A percentile compares a stretch with the other conserved stretches of the same genome.
Evolutionary conservation across 2,329 filamentous ascomycete species (phyloP).

Genomic region (Claviceps pazoutovae): DNA sequence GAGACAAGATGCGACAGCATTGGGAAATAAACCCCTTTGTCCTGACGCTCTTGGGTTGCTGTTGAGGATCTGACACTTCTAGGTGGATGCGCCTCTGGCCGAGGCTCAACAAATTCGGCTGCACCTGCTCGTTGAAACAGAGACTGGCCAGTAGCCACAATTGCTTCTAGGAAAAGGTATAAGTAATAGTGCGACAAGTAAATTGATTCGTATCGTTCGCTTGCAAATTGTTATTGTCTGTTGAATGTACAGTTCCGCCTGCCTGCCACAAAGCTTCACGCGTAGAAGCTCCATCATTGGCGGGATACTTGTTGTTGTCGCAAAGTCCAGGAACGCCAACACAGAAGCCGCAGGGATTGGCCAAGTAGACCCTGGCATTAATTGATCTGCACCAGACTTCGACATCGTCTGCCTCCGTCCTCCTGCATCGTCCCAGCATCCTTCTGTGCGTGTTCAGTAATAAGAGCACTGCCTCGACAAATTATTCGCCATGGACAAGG

Average conservation of each 20-base stretch:
- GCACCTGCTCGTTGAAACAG: background rate
- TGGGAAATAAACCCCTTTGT: background rate
- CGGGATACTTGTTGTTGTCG: background rate
- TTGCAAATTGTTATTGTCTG: too few species aligned
- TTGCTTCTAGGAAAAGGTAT: too few species aligned
- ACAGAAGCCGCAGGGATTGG: background rate
- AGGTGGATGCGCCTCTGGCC: background rate
- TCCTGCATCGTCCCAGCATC: background rate
- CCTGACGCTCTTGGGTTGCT: background rate
- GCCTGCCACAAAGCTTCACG: too few species aligned
- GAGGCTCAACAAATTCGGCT: conserved; percentile 5
- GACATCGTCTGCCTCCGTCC: background rate
- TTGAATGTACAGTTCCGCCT: too few species aligned
- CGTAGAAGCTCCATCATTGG: too few species aligned
- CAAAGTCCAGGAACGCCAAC: background rate
- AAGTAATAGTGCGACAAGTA: too few species aligned
- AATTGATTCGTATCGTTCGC: too few species aligned
- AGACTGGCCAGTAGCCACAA: too few species aligned
- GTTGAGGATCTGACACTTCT: background rate
- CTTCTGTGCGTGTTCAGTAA: background rate
- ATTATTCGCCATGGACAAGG: conserved; percentile 14
- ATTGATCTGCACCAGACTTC: background rate
- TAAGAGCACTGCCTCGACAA: background rate
- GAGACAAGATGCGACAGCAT: background rate
- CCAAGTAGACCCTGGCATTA: background rate